Evolutionary conservation across 495 filamentous ascomycete genomes (phyloP).

Genomic region (Trichocladium antarcticum): DNA sequence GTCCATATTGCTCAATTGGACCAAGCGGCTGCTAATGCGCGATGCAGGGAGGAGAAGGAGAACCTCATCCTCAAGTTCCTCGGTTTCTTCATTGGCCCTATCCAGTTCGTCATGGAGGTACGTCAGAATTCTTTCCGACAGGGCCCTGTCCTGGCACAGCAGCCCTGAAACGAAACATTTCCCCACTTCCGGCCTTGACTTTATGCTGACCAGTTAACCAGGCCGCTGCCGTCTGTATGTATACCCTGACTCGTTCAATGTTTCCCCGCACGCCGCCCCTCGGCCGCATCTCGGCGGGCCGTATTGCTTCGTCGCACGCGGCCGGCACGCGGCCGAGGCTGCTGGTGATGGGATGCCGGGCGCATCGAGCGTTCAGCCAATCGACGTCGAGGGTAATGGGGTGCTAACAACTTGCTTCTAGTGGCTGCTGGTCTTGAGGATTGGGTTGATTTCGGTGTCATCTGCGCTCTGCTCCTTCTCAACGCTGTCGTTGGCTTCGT

Average conservation of each 20-base stretch:
- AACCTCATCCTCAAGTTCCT: constrained; percentile 78
- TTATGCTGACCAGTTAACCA: constrained; percentile 20
- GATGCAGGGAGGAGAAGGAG: constrained; percentile 56
- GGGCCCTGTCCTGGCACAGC: constrained; percentile 8
- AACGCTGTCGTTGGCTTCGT: constrained; percentile 80
- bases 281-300: not conserved
- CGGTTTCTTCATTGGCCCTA: constrained; percentile 75
- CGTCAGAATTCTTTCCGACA: constrained; percentile 19
- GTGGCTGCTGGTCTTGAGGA: constrained; percentile 65
- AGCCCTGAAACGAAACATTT: constrained; percentile 22
- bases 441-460: constrained; percentile 76
- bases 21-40: not conserved
- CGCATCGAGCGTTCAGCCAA: not conserved
- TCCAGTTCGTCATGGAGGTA: constrained; percentile 93
- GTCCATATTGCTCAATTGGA: not conserved
- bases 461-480: constrained; percentile 59
- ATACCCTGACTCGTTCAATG: not conserved
- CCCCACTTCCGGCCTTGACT: constrained; percentile 13
- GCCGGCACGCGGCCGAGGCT: not conserved
- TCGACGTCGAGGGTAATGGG: not conserved
- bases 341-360: not conserved
- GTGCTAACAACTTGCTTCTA: constrained; percentile 9
- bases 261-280: not conserved
- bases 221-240: constrained; percentile 30
- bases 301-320: not conserved